phyloP scores from a whole-genome alignment of 305 asterid genomes.

The Plantago lanceolata region DNA sequence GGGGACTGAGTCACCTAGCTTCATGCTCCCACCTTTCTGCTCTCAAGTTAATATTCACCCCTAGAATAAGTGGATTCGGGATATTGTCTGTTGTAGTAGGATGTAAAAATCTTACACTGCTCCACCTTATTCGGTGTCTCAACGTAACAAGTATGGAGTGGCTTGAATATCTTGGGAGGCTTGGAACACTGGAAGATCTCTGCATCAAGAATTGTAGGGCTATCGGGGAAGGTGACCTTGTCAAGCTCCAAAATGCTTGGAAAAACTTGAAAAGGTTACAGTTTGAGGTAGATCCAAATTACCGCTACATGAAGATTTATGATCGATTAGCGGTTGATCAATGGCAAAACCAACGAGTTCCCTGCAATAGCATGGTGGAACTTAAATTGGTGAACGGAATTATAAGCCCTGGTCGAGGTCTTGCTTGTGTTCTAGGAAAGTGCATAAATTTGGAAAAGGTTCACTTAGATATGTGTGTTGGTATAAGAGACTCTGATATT shows the following conservation, averaged over 20 bases:
- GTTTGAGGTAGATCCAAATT: slow-evolving; percentile 72
- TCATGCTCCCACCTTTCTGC: slow-evolving; percentile 57
- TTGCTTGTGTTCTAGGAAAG: slow-evolving; percentile 59
- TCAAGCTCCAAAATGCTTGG: slow-evolving; percentile 67
- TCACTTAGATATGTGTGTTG: slow-evolving; percentile 69
- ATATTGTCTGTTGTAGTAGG: slow-evolving; percentile 62
- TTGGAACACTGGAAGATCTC: slow-evolving; percentile 65
- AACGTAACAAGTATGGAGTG: slow-evolving; percentile 60
- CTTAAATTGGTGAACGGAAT: slow-evolving; percentile 66
- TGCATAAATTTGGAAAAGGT: slow-evolving; percentile 63
- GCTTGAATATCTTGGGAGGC: slow-evolving; percentile 76
- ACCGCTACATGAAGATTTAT: slow-evolving; percentile 64
- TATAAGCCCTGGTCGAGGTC: slow-evolving; percentile 70
- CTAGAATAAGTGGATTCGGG: slow-evolving; percentile 74
- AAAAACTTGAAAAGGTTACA: slow-evolving; percentile 47
- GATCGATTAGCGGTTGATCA: slow-evolving; percentile 51
- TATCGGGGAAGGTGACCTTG: slow-evolving; percentile 74
- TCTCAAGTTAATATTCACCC: slow-evolving; percentile 57
- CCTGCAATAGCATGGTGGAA: slow-evolving; percentile 62
- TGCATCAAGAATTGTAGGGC: slow-evolving; percentile 72
- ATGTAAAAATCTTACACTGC: slow-evolving; percentile 49
- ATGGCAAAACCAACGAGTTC: slow-evolving; percentile 61
- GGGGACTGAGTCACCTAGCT: slow-evolving; percentile 57
- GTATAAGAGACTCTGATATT: slow-evolving; percentile 66
- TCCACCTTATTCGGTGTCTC: slow-evolving; percentile 70